These are phyloP conservation scores for Pythium aquatile DNA, from an alignment of 352 stramenopile species.

Conservation along the genomic window DNA sequence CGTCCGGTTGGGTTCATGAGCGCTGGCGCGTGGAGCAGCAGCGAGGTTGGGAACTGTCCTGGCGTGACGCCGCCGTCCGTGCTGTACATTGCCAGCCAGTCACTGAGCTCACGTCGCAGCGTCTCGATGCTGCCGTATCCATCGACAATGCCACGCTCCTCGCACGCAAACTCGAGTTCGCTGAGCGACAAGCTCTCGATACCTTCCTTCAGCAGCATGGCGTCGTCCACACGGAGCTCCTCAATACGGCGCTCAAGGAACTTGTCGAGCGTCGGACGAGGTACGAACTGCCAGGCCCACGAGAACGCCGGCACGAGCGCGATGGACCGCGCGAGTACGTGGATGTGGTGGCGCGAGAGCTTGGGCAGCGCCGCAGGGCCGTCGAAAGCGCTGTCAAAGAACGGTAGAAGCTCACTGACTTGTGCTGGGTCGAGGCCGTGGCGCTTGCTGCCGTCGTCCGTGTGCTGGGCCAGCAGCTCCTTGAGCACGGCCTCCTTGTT, in stretches of 20 bases:
- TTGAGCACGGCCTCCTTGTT: constrained; percentile 49
- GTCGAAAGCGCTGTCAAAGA: constrained; percentile 41
- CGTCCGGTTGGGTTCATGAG: constrained; percentile 33
- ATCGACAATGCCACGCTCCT: constrained; percentile 69
- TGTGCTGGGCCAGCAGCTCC: constrained; percentile 39
- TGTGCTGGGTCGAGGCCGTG: constrained; percentile 49
- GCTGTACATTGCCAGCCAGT: constrained; percentile 84
- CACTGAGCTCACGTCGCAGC: constrained; percentile 43
- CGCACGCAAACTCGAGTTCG: constrained; percentile 84
- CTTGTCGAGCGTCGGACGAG: constrained; percentile 37
- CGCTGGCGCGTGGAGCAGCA: constrained; percentile 74
- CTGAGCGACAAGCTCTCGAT: constrained; percentile 70
- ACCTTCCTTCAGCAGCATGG: constrained; percentile 63
- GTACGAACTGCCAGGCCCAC: constrained; percentile 46
- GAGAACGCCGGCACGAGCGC: constrained; percentile 63
- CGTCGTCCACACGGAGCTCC: constrained; percentile 71
- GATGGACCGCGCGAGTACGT: constrained; percentile 51
- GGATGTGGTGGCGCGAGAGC: constrained; percentile 52
- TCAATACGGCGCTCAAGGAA: constrained; percentile 54
- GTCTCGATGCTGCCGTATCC: constrained; percentile 67
- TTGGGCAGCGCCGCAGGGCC: constrained; percentile 41
- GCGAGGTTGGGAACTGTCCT: constrained; percentile 43
- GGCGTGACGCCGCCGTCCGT: constrained; percentile 25
- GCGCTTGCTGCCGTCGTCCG: constrained; percentile 6
- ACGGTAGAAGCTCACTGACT: constrained; percentile 55